A percentile compares a stretch with the other conserved stretches of the same genome.
Conservation (phyloP, 257 asterid genomes). For the Solanum corneliomulleri region DNA sequence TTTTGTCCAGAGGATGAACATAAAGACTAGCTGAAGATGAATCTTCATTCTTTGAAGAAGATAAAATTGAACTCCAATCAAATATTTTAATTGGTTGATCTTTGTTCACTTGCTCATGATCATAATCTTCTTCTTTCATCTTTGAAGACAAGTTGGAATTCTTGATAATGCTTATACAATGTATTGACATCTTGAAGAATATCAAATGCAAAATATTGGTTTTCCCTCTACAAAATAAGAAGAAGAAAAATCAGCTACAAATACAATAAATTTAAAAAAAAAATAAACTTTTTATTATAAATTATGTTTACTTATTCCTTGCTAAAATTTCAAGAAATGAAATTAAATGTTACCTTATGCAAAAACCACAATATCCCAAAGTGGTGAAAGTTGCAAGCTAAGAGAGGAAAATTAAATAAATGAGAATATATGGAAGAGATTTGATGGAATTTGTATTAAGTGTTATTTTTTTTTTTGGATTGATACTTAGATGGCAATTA, state of each 20-base stretch:
- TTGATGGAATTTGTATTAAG: not conserved
- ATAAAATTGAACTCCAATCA: constrained; percentile 49
- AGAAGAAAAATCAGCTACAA: not conserved
- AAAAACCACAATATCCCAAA: constrained; percentile 32
- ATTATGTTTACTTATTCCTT: not conserved
- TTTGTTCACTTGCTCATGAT: not conserved
- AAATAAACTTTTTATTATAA: not conserved
- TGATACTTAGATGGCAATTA: constrained; percentile 21
- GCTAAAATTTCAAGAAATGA: not conserved
- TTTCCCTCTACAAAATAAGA: constrained; percentile 11
- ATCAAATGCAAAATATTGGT: not conserved
- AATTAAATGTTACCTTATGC: constrained; percentile 15
- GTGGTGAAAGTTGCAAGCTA: constrained; percentile 5
- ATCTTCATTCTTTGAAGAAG: constrained; percentile 13
- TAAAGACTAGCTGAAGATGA: constrained; percentile 25
- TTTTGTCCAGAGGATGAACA: constrained; percentile 46
- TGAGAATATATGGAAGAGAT: not conserved
- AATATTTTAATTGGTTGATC: constrained; percentile 17
- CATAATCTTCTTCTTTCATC: not conserved
- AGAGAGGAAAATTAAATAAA: not conserved
- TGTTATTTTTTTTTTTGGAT: constrained; percentile 6
- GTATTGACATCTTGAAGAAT: constrained; percentile 8
- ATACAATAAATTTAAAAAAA: not conserved
- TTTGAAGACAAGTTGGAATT: not conserved
- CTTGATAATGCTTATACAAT: not conserved